A percentile compares a stretch with the other conserved stretches of the same genome.
phyloP scores from a whole-genome alignment of 352 stramenopile species.

The Phytophthora brassicae region DNA sequence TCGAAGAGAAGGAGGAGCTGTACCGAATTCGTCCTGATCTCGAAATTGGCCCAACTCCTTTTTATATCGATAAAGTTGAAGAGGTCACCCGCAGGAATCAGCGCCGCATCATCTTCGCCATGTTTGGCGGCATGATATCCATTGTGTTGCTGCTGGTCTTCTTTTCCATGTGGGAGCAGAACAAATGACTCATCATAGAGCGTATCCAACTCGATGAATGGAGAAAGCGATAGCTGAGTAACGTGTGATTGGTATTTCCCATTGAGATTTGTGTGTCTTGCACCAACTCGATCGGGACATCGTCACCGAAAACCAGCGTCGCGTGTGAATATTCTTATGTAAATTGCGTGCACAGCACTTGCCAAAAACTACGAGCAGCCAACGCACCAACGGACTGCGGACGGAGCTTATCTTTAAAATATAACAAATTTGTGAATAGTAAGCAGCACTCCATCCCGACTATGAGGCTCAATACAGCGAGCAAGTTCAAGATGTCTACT shows the following conservation, averaged over 20 bases:
- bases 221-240: not conserved
- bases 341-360: constrained; percentile 24
- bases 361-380: constrained; percentile 14
- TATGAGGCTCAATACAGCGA: constrained; percentile 19
- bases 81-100: constrained; percentile 61
- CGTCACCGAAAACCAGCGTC: constrained; percentile 5
- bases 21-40: constrained; percentile 83
- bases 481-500: too few species aligned
- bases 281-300: not conserved
- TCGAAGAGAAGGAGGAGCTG: constrained; percentile 81
- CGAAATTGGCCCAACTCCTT: constrained; percentile 64
- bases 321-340: constrained; percentile 23
- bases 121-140: constrained; percentile 71
- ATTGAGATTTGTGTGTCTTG: not conserved
- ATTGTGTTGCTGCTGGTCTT: constrained; percentile 72
- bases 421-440: constrained; percentile 27
- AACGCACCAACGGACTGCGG: too few species aligned
- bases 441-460: too few species aligned
- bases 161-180: constrained; percentile 56
- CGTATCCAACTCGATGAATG: constrained; percentile 8
- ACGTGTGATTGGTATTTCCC: not conserved
- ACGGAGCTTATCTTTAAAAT: constrained; percentile 28
- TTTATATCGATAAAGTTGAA: constrained; percentile 60
- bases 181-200: constrained; percentile 28
- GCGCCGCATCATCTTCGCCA: constrained; percentile 67